Base-by-base conservation (phyloP, 2,329 filamentous ascomycete species). In the Ilyonectria mors-panacis region DNA sequence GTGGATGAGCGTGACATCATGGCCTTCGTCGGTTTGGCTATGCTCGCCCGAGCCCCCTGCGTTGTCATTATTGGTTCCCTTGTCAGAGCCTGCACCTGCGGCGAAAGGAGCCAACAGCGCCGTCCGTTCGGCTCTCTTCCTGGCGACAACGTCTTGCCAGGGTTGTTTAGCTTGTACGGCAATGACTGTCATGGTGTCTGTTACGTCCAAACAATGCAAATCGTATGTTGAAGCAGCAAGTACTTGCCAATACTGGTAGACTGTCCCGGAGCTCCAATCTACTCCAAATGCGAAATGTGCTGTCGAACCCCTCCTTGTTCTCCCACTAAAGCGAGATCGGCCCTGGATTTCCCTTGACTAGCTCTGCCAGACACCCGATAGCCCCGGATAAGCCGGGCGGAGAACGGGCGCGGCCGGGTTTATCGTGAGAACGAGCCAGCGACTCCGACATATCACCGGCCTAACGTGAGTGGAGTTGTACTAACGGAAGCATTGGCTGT, bases 61-160 rank as follows among this genome's bases (percentile, higher is more conserved):
- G 8, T 28, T 50, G 21, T 9, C 39, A 44, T 19, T 4, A 30
- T 30, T 39, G 10, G 12, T 7, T n/a, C 17, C 17, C 45, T 42
- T 45, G 17, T 17, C 33, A 26, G 26, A n/a, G 8, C 23, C 33
- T 23, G n/a, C 2, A 33, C 7, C 5, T 4, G 28, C 5, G 7
- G 13, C n/a, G 13, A 56, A 59, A 6, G 48, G 51, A 6, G 42
- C 56, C 12, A 63, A 17, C 8, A 48, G 23, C 10, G 50, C 42
- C 1, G 54, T 47, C 15, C 44, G 66, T 28, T 35, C 33, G 7
- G 7, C 19, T 10, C 39, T 47, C 60, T 68, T 66, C 26, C 47
- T 47, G n/a, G 63, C 55, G 21, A 57, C 63, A 33, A 66, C 30
- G 12, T 68, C 63, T 26, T 59, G 47, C 63, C 62, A 66, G 3